Evolutionary conservation across 2,329 filamentous ascomycete genomes (phyloP).

Genomic region (Ceratocystis ficicola): DNA sequence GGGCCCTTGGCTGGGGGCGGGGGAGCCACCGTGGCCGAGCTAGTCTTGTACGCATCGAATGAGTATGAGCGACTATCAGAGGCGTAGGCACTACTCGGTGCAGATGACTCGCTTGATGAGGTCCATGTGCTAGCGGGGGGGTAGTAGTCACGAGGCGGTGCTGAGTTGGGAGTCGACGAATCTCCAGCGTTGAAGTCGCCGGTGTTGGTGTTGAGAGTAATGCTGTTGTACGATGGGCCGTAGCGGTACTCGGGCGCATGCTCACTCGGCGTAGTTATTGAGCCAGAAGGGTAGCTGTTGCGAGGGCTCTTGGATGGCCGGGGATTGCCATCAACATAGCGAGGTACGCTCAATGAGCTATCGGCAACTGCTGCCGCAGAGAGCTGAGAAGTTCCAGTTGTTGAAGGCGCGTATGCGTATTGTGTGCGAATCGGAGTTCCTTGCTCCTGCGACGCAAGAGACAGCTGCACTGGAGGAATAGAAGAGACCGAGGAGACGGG

Average conservation of each 20-base stretch:
- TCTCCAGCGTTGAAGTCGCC: constrained; percentile 25
- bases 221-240: constrained; percentile 35
- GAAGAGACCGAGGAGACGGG: constrained; percentile 24
- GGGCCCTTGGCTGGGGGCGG: constrained; percentile 29
- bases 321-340: constrained; percentile 45
- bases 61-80: constrained; percentile 34
- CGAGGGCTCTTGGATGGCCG: constrained; percentile 46
- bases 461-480: constrained; percentile 39
- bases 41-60: constrained; percentile 39
- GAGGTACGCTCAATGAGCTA: constrained; percentile 40
- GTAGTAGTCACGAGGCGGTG: constrained; percentile 40
- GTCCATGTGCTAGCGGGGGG: constrained; percentile 42
- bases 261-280: constrained; percentile 39
- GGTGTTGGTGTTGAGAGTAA: constrained; percentile 26
- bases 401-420: constrained; percentile 43
- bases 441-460: constrained; percentile 36
- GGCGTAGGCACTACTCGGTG: constrained; percentile 17
- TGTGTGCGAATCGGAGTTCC: constrained; percentile 40
- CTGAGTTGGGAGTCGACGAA: constrained; percentile 26
- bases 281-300: constrained; percentile 41
- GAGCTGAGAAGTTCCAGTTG: constrained; percentile 40
- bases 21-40: constrained; percentile 28
- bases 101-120: constrained; percentile 14
- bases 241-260: constrained; percentile 46
- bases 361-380: constrained; percentile 35